phyloP scores from a whole-genome alignment of 495 filamentous ascomycete species.

The Penicillium daleae region DNA sequence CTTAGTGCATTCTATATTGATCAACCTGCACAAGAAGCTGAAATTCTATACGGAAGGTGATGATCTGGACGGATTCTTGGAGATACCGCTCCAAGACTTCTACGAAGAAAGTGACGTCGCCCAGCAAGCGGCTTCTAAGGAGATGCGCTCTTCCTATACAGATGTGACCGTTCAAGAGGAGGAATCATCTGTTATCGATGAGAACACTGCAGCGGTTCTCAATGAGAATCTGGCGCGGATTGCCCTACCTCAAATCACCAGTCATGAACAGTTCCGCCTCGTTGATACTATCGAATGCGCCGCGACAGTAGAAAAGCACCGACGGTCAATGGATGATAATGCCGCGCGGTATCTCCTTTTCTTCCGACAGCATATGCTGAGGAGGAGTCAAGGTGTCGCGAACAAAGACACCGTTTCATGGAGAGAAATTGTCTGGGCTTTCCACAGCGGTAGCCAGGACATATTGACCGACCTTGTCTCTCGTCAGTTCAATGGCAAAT shows the following conservation, averaged over 20 bases:
- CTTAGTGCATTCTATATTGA: slow-evolving; percentile 74
- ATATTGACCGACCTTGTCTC: slow-evolving; percentile 89
- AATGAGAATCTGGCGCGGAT: slow-evolving; percentile 77
- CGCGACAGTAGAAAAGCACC: slow-evolving; percentile 84
- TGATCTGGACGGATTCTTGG: slow-evolving; percentile 76
- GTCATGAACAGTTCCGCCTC: slow-evolving; percentile 86
- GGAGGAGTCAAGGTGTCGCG: slow-evolving; percentile 60
- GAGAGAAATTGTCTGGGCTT: slow-evolving; percentile 95
- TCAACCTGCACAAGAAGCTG: slow-evolving; percentile 74
- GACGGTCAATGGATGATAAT: slow-evolving; percentile 90
- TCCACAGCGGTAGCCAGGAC: slow-evolving; percentile 89
- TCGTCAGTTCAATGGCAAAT: slow-evolving; percentile 71
- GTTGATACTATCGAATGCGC: slow-evolving; percentile 88
- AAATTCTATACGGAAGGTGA: slow-evolving; percentile 87
- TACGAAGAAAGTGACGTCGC: slow-evolving; percentile 56
- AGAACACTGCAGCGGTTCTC: slow-evolving; percentile 69
- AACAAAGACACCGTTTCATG: slow-evolving; percentile 76
- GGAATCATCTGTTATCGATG: slow-evolving; percentile 66
- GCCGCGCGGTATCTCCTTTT: slow-evolving; percentile 89
- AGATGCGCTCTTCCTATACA: slow-evolving; percentile 56
- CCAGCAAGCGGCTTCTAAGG: slow-evolving; percentile 49
- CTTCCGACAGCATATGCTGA: slow-evolving; percentile 81
- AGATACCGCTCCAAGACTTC: slow-evolving; percentile 73
- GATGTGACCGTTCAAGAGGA: slow-evolving; percentile 59
- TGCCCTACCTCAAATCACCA: slow-evolving; percentile 80